Conservation (phyloP, 2,329 filamentous ascomycete species). For the Ophiostoma triangulosporum region DNA sequence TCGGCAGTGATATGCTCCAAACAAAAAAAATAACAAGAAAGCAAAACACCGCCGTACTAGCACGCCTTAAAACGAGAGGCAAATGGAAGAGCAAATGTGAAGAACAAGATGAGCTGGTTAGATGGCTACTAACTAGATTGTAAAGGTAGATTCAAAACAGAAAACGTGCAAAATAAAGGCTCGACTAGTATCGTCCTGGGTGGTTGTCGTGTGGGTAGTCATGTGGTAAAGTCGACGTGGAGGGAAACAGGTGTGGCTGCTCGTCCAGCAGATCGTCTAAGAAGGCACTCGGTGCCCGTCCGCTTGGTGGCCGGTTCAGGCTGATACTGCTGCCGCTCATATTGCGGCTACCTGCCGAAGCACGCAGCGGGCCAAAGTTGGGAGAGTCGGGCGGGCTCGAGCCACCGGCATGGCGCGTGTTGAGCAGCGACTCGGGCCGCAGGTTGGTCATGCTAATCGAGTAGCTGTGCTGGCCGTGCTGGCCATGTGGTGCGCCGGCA, state of each 20-base stretch:
- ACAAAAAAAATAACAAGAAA: no score
- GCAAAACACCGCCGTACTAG: no score
- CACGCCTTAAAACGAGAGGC: no score
- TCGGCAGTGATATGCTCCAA: no score
- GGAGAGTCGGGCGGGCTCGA: constrained; percentile 55
- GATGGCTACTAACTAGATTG: no score
- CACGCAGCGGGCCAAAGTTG: constrained; percentile 31
- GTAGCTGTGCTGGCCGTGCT: constrained; percentile 20
- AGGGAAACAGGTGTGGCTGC: constrained; percentile 41
- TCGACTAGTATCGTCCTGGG: constrained; percentile 15
- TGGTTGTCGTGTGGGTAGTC: constrained; percentile 14
- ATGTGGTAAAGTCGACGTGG: no score
- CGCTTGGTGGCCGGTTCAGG: constrained; percentile 49
- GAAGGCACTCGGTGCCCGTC: constrained; percentile 74
- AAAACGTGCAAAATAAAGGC: no score
- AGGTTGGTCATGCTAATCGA: constrained; percentile 50
- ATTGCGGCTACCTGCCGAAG: constrained; percentile 22
- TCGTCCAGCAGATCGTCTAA: constrained; percentile 82
- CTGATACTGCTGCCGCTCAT: constrained; percentile 54
- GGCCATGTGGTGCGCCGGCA: neutral
- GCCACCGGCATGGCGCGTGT: constrained; percentile 30
- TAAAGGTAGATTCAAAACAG: no score
- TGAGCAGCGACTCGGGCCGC: constrained; percentile 42
- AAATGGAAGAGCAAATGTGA: no score
- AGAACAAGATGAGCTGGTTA: no score